Evolutionary conservation across 768 basidiomycete genomes (phyloP).

Genomic region (Mycena polygramma): DNA sequence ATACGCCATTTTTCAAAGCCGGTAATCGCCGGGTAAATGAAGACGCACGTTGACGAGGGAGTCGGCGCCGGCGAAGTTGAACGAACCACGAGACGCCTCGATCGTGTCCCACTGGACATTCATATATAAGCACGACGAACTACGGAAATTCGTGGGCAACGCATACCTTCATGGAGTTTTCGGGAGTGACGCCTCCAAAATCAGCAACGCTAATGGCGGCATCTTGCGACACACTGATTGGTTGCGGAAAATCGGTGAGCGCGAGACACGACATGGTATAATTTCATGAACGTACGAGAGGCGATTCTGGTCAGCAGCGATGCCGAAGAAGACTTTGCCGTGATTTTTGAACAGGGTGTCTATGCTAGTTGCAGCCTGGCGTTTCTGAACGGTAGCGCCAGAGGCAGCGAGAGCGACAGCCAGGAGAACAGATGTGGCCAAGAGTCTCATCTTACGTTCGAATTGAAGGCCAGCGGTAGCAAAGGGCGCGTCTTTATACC

Average conservation of each 20-base stretch:
- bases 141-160: too few relatives aligned
- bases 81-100: slow-evolving; percentile 50
- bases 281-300: slow-evolving; percentile 15
- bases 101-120: slow-evolving; percentile 53
- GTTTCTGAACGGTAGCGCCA: slow-evolving; percentile 18
- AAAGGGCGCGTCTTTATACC: not conserved
- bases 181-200: slow-evolving; percentile 59
- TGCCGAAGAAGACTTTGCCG: slow-evolving; percentile 30
- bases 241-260: not conserved
- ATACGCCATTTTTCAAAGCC: too few relatives aligned
- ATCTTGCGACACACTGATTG: slow-evolving; percentile 29
- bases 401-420: slow-evolving; percentile 15
- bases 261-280: not conserved
- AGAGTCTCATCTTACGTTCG: slow-evolving; percentile 16
- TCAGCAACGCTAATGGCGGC: slow-evolving; percentile 40
- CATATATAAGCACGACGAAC: not conserved
- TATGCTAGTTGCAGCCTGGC: slow-evolving; percentile 28
- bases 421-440: slow-evolving; percentile 12
- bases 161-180: slow-evolving; percentile 59
- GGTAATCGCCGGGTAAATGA: not conserved
- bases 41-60: slow-evolving; percentile 49
- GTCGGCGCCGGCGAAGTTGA: slow-evolving; percentile 52
- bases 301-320: slow-evolving; percentile 30
- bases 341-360: slow-evolving; percentile 29
- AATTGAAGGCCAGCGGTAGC: not conserved